phyloP scores from a whole-genome alignment of 768 basidiomycete species.

The Amyloporia xantha region DNA sequence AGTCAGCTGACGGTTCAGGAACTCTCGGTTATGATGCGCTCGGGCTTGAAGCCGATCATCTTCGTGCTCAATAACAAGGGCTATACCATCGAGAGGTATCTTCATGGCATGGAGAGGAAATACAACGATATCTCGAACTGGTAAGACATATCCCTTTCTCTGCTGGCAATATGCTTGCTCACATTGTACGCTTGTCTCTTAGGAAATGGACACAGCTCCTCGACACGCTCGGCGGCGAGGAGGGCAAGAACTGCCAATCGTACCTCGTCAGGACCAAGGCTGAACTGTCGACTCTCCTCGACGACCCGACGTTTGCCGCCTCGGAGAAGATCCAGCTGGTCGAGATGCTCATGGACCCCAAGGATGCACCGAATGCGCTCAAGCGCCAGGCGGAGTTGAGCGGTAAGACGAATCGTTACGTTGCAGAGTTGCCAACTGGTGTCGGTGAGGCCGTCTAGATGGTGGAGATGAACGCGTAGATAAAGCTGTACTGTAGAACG shows the following conservation, averaged over 20 bases:
- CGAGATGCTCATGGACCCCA: conserved; percentile 68
- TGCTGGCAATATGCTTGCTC: no score
- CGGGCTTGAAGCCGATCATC: conserved; percentile 71
- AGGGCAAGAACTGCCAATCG: conserved; percentile 46
- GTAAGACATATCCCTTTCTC: conserved; percentile 22
- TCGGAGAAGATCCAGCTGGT: conserved; percentile 72
- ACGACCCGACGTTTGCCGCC: conserved; percentile 50
- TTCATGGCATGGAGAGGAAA: conserved; percentile 62
- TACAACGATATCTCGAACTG: conserved; percentile 88
- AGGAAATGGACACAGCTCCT: conserved; percentile 64
- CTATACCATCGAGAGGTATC: conserved; percentile 81
- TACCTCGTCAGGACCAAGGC: conserved; percentile 61
- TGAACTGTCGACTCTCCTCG: conserved; percentile 64
- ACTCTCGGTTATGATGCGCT: conserved; percentile 73
- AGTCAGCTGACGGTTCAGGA: conserved; percentile 82
- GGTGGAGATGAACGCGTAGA: no score
- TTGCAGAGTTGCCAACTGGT: conserved; percentile 3
- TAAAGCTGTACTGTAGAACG: no score
- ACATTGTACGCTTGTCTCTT: neutral
- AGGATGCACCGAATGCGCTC: conserved; percentile 66
- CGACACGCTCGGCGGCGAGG: conserved; percentile 48
- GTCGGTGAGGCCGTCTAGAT: conserved; percentile 1
- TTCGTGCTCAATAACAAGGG: conserved; percentile 79
- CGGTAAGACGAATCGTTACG: conserved; percentile 43
- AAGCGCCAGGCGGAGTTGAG: conserved; percentile 50